Percentiles rank a stretch among this genome's conserved stretches.
Conservation (phyloP, 441 rosid species). For the Gossypium lobatum region DNA sequence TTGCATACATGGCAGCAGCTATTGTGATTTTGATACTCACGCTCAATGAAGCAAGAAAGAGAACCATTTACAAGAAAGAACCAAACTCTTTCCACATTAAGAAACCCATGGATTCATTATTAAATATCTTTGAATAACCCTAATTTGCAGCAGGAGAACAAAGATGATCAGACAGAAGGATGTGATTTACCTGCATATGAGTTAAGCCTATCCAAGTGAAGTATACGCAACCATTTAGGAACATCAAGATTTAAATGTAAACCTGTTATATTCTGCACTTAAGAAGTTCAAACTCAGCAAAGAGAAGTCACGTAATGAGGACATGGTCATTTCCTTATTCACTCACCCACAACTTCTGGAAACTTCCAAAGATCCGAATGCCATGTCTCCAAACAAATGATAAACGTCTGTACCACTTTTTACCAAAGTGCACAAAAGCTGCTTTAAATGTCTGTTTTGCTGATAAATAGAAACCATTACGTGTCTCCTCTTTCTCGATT, state of each 20-base stretch:
- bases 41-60: not conserved
- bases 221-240: conserved; percentile 66
- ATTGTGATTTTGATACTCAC: not conserved
- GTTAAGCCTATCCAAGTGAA: conserved; percentile 71
- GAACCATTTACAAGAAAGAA: not conserved
- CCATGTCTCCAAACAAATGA: conserved; percentile 52
- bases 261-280: conserved; percentile 74
- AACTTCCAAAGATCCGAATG: conserved; percentile 40
- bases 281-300: conserved; percentile 25
- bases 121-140: conserved; percentile 3
- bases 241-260: conserved; percentile 66
- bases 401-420: conserved; percentile 71
- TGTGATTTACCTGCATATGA: conserved; percentile 60
- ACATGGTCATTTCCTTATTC: not conserved
- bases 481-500: conserved; percentile 53
- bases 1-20: not conserved
- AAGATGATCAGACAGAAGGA: not conserved
- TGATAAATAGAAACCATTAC: conserved; percentile 46
- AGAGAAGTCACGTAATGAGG: not conserved
- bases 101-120: not conserved
- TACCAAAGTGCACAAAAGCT: conserved; percentile 53
- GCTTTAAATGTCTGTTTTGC: conserved; percentile 79
- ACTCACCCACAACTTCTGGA: conserved; percentile 83
- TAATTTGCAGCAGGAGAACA: not conserved
- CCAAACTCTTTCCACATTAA: not conserved